Percentiles rank a stretch among this genome's conserved stretches.
These are phyloP conservation scores for Calonectria crousiana DNA, from an alignment of 2,329 filamentous ascomycete genomes.

Conservation along the genomic window DNA sequence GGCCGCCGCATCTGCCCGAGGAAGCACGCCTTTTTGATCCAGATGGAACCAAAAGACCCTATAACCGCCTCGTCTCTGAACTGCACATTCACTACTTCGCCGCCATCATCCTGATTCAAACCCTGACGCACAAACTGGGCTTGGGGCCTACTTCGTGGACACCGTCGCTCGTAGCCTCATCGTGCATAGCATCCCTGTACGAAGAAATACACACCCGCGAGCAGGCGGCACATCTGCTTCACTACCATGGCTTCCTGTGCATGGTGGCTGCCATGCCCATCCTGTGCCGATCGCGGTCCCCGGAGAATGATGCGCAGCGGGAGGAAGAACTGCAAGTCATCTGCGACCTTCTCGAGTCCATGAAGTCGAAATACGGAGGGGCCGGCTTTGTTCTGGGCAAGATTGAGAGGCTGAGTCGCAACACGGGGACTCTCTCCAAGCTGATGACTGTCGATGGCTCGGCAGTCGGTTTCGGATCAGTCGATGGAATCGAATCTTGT, in stretches of 20 bases:
- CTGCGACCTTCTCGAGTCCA: background rate
- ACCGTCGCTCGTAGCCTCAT: background rate
- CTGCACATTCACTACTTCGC: conserved; percentile 12
- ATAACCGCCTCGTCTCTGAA: background rate
- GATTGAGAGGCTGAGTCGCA: background rate
- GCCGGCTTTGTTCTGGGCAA: conserved; percentile 10
- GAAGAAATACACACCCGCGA: conserved; percentile 21
- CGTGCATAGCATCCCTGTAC: conserved; percentile 14
- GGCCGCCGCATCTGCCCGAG: conserved; percentile 5
- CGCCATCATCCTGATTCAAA: conserved; percentile 14
- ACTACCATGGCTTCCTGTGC: conserved; percentile 20
- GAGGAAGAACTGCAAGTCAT: background rate
- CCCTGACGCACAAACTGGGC: background rate
- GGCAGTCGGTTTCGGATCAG: background rate
- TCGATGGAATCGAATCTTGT: background rate
- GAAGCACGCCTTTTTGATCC: background rate
- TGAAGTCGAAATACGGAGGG: conserved; percentile 9
- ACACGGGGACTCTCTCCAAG: background rate
- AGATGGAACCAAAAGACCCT: background rate
- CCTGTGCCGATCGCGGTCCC: background rate
- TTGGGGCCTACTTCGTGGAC: background rate
- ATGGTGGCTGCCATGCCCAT: conserved; percentile 13
- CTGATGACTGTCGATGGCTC: background rate
- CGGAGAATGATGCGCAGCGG: background rate
- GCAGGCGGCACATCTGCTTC: background rate